Percentiles rank a stretch among this genome's conserved stretches.
Conservation (phyloP, 805 yeast species). For the Scheffersomyces stipitis region DNA sequence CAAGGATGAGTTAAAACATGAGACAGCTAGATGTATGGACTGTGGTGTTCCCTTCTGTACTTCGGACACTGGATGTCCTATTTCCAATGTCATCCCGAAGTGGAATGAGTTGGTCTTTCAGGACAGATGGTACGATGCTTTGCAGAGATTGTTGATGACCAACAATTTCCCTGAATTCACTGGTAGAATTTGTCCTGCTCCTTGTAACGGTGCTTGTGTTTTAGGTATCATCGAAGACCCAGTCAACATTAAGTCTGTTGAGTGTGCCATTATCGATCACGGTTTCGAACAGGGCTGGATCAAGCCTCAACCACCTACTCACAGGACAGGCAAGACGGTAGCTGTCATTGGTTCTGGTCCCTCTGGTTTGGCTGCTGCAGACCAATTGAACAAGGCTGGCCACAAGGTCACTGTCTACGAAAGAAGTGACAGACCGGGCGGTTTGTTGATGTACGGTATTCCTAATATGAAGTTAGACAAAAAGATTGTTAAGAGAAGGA, state of each 20-base stretch:
- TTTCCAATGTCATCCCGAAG: conserved; percentile 94
- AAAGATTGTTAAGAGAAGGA: conserved; percentile 87
- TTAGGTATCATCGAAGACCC: conserved; percentile 92
- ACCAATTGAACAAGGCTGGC: conserved; percentile 95
- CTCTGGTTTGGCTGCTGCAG: conserved; percentile 95
- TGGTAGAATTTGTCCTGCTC: conserved; percentile 98
- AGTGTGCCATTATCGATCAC: conserved; percentile 93
- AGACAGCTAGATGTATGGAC: conserved; percentile 98
- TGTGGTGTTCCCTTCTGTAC: conserved; percentile 99
- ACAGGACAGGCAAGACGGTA: conserved; percentile 80
- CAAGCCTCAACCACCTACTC: conserved; percentile 72
- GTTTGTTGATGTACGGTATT: conserved; percentile 96
- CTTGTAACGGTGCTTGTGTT: conserved; percentile 95
- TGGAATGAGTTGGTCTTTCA: conserved; percentile 96
- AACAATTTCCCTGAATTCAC: conserved; percentile 99
- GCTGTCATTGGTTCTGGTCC: conserved; percentile 97
- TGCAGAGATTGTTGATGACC: conserved; percentile 89
- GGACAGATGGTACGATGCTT: conserved; percentile 92
- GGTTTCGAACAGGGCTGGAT: conserved; percentile 98
- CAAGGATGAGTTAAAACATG: conserved; percentile 82
- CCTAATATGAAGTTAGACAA: conserved; percentile 98
- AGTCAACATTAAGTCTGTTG: conserved; percentile 94
- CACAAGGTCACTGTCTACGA: conserved; percentile 90
- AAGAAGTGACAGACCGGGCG: conserved; percentile 95
- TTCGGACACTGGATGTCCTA: conserved; percentile 97